Conservation (phyloP, 1,284 basidiomycete species). For the Trametes hirsuta region DNA sequence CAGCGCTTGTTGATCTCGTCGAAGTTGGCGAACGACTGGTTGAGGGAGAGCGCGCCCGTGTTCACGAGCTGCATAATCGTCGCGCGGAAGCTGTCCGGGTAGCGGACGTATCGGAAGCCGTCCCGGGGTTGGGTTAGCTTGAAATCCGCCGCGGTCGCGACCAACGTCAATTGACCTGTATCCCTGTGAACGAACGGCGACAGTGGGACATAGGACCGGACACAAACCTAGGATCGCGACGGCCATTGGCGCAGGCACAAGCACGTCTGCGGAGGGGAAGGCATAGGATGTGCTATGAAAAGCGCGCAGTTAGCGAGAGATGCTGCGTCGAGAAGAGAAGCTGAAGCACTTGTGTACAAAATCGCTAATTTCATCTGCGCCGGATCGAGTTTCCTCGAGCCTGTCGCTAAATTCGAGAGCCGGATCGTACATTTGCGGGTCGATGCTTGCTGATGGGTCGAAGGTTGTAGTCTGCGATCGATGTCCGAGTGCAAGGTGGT, state of each 20-base stretch:
- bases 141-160: constrained; percentile 17
- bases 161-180: constrained; percentile 12
- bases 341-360: no score
- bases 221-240: constrained; percentile 8
- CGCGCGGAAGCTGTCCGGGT: constrained; percentile 18
- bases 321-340: no score
- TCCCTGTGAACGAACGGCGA: background rate
- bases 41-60: constrained; percentile 11
- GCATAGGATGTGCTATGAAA: background rate
- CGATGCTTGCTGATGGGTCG: no score
- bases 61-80: constrained; percentile 17
- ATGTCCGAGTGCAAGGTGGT: no score
- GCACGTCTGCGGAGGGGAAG: constrained; percentile 14
- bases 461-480: no score
- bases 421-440: no score
- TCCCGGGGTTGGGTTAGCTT: constrained; percentile 7
- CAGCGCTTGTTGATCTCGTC: constrained; percentile 18
- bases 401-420: no score
- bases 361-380: no score
- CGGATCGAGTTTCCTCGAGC: no score
- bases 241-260: constrained; percentile 15
- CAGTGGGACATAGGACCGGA: background rate
- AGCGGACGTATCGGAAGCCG: constrained; percentile 11
- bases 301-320: no score
- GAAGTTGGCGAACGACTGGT: constrained; percentile 16